Percentiles rank a stretch among this genome's conserved stretches.
These are phyloP conservation scores for Metschnikowia amazonensis DNA, from an alignment of 805 yeast species.

Conservation along the genomic window DNA sequence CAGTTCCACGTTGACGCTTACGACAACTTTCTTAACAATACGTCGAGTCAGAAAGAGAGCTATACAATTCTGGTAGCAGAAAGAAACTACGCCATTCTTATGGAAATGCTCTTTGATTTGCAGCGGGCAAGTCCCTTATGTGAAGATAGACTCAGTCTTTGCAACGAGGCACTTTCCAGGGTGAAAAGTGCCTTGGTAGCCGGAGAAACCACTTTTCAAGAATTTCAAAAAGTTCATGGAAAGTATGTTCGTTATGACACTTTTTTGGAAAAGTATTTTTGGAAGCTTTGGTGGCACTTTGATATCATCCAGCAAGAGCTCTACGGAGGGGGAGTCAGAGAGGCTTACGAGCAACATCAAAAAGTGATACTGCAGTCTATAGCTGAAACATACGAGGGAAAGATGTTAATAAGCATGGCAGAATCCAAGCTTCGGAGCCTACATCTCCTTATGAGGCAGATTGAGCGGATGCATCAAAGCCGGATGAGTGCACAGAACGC, in stretches of 20 bases:
- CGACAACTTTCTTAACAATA: neutral
- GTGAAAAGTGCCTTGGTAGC: neutral
- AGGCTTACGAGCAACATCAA: neutral
- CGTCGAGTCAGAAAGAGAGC: neutral
- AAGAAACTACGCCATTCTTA: neutral
- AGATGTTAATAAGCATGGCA: neutral
- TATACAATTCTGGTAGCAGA: neutral
- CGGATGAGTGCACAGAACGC: neutral
- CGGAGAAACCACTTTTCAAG: neutral
- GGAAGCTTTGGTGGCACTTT: constrained; percentile 9
- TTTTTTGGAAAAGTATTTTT: constrained; percentile 8
- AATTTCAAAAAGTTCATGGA: constrained; percentile 1
- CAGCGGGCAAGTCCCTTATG: constrained; percentile 1
- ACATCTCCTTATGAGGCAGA: neutral
- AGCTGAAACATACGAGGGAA: neutral
- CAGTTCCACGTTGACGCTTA: neutral
- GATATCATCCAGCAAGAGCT: constrained; percentile 4
- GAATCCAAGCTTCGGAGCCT: constrained; percentile 1
- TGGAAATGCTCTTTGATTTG: neutral
- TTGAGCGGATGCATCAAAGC: constrained; percentile 1
- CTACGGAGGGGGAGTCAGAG: neutral
- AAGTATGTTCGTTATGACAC: neutral
- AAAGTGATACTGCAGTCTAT: neutral
- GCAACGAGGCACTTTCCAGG: neutral
- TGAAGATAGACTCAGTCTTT: neutral